Evolutionary conservation across 2,329 filamentous ascomycete species (phyloP).

Genomic region (Volutella citrinella): DNA sequence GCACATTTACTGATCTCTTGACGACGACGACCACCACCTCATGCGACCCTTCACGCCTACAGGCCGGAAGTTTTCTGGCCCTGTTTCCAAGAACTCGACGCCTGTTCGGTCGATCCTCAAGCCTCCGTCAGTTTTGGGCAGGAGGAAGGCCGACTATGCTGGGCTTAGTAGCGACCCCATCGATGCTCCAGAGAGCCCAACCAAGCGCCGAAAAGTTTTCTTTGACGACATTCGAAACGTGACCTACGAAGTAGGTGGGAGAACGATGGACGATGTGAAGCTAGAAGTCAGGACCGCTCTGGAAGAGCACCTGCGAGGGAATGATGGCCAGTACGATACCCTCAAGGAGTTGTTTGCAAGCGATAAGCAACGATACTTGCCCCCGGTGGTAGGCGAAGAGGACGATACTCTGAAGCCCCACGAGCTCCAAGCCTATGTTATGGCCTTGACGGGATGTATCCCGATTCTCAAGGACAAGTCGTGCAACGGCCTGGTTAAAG

Average conservation of each 20-base stretch:
- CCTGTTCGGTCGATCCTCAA: constrained; percentile 55
- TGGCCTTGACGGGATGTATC: constrained; percentile 60
- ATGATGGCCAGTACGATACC: constrained; percentile 59
- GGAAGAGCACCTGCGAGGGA: constrained; percentile 53
- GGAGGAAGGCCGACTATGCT: constrained; percentile 43
- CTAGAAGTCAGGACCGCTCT: constrained; percentile 53
- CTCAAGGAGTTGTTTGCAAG: constrained; percentile 57
- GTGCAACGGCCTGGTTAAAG: constrained; percentile 57
- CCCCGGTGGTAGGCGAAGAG: constrained; percentile 40
- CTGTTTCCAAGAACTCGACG: constrained; percentile 32
- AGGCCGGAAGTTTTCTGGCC: constrained; percentile 31
- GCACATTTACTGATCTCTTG: too few species aligned
- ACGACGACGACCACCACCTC: constrained; percentile 11
- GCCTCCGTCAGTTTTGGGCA: constrained; percentile 42
- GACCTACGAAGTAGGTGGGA: constrained; percentile 51
- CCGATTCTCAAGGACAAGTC: constrained; percentile 57
- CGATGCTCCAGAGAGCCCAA: constrained; percentile 40
- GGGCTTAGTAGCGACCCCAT: constrained; percentile 39
- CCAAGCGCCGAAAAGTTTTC: constrained; percentile 55
- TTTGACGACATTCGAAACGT: constrained; percentile 58
- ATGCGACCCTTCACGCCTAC: constrained; percentile 32
- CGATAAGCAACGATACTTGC: constrained; percentile 41
- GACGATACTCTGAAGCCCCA: constrained; percentile 50
- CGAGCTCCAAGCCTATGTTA: constrained; percentile 58
- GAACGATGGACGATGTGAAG: constrained; percentile 55